Conservation (phyloP, 2,329 filamentous ascomycete species). For the Colletotrichum cuscutae region DNA sequence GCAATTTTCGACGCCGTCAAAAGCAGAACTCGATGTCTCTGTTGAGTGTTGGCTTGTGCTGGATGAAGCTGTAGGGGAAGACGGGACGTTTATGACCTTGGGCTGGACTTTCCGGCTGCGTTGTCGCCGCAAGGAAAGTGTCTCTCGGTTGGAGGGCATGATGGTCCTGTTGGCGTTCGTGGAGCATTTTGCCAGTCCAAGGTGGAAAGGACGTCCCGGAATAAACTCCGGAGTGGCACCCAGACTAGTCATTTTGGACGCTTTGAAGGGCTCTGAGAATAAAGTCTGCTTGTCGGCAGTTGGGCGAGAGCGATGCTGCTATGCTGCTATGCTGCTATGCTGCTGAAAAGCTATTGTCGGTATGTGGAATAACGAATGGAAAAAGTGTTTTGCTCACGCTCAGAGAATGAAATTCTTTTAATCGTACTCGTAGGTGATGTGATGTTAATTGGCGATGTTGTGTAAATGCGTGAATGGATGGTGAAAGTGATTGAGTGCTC, state of each 20-base stretch:
- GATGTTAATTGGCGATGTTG: neutral
- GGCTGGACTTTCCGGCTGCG: neutral
- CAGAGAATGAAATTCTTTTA: neutral
- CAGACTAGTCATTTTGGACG: neutral
- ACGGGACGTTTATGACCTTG: neutral
- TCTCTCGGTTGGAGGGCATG: neutral
- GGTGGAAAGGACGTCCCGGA: slow-evolving; percentile 4
- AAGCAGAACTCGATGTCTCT: neutral
- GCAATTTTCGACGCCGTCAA: neutral
- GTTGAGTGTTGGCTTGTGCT: neutral
- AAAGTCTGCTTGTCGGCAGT: neutral
- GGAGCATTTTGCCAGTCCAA: neutral
- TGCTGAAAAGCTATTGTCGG: neutral
- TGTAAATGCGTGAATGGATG: neutral
- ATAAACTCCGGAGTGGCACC: neutral
- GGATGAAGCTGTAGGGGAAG: neutral
- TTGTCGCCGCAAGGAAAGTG: neutral
- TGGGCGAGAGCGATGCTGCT: neutral
- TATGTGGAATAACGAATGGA: neutral
- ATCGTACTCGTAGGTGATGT: neutral
- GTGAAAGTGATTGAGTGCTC: neutral
- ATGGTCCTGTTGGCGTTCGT: neutral
- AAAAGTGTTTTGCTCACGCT: neutral
- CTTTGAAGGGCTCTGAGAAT: neutral
- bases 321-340: neutral